These are phyloP conservation scores for Solanum chiquidenum DNA, from an alignment of 257 asterid species.

Conservation along the genomic window DNA sequence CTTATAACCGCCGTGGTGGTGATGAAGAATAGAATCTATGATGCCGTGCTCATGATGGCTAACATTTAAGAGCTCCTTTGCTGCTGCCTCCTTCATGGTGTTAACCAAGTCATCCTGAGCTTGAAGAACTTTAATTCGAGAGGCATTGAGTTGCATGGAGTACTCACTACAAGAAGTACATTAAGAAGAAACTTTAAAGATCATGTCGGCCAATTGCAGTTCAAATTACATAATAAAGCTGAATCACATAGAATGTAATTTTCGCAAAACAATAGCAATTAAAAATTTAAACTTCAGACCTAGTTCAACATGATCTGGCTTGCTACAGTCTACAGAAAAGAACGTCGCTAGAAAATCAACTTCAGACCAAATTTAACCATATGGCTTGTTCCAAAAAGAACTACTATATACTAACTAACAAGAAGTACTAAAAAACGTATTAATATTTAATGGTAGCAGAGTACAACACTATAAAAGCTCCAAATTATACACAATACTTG, in stretches of 20 bases:
- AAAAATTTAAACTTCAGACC: not conserved
- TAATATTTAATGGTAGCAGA: not conserved
- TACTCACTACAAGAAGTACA: constrained; percentile 44
- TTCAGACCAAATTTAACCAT: not conserved
- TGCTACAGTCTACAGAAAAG: not conserved
- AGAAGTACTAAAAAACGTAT: not conserved
- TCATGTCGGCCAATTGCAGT: not conserved
- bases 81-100: constrained; percentile 54
- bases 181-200: not conserved
- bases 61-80: constrained; percentile 51
- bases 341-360: not conserved
- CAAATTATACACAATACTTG: not conserved
- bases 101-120: constrained; percentile 73
- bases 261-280: not conserved
- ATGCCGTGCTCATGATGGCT: constrained; percentile 39
- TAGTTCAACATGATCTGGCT: not conserved
- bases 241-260: not conserved
- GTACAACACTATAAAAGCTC: not conserved
- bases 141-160: constrained; percentile 82
- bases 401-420: not conserved
- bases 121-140: constrained; percentile 77
- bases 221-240: not conserved
- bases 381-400: not conserved
- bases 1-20: constrained; percentile 21
- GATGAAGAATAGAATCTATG: not conserved